Evolutionary conservation across 768 basidiomycete species (phyloP).

Genomic region (Tulasnella sp.): DNA sequence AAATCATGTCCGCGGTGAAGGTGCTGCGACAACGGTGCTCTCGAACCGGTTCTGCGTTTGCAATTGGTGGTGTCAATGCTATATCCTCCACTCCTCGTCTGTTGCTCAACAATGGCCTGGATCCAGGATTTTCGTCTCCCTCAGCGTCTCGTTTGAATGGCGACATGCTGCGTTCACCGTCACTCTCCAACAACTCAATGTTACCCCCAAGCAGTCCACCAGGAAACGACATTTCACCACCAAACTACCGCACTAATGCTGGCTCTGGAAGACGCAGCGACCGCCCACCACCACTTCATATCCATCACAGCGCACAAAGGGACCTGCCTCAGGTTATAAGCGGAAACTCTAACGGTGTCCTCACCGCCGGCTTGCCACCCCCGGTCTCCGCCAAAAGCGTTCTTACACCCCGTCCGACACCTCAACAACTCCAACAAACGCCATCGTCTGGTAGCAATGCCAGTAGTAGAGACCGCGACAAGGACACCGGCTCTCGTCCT

Average conservation of each 20-base stretch:
- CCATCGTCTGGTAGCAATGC: slow-evolving; percentile 20
- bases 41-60: slow-evolving; percentile 10
- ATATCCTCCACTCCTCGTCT: not conserved
- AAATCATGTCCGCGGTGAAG: slow-evolving; percentile 79
- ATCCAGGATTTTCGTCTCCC: not conserved
- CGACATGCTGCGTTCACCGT: slow-evolving; percentile 15
- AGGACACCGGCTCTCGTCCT: slow-evolving; percentile 27
- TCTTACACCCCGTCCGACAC: slow-evolving; percentile 23
- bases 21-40: slow-evolving; percentile 48
- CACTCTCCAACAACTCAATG: slow-evolving; percentile 19
- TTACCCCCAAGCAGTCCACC: slow-evolving; percentile 20
- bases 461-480: slow-evolving; percentile 25
- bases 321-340: slow-evolving; percentile 64
- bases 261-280: slow-evolving; percentile 37
- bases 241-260: not conserved
- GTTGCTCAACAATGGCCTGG: slow-evolving; percentile 16
- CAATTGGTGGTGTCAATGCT: slow-evolving; percentile 2
- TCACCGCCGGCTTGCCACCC: slow-evolving; percentile 26
- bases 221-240: not conserved
- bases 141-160: slow-evolving; percentile 19
- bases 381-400: slow-evolving; percentile 24
- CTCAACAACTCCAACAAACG: slow-evolving; percentile 17
- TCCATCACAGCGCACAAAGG: slow-evolving; percentile 41
- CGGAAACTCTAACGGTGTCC: slow-evolving; percentile 28
- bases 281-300: slow-evolving; percentile 71